Evolutionary conservation across 805 yeast species (phyloP), one percentile per base, ranked within the genome.

Genomic region (Kodamaea leandrae): DNA sequence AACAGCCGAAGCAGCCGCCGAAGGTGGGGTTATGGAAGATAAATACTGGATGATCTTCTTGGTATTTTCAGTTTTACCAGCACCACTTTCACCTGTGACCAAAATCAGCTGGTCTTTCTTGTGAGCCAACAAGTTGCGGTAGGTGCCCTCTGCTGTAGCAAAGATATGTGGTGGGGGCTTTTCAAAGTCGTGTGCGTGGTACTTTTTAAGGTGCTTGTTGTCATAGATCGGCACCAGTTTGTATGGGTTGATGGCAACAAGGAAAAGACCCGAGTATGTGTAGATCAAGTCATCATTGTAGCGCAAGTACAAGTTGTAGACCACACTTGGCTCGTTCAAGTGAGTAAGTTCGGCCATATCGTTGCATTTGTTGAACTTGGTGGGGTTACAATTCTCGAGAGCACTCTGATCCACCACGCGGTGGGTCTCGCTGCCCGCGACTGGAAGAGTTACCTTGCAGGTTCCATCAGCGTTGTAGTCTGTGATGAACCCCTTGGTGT

Each of bases 11-110:
- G 27, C 19, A 12, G 34, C 9, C 2, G 37, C 36, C 2, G 49
- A 25, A 9, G 74, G 53, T 1, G 50, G 24, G 7, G 95, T 79
- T 19, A 87, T 82, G 6, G 87, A 80, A 1, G 96, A 87, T 42
- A 93, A 72, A 60, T 89, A 93, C 60, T 90, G 97, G 45, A 93
- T 83, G 41, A 93, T 89, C 57, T 86, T 89, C 61, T 93, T 93
- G 4, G 99, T 93, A 52, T 88, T 93, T 64, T 93, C 99, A 0
- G 99, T 93, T 59, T 93, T 93, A 39, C 99, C 99, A 0, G 99
- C 99, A 50, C 99, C 99, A 17, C 95, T 84, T 59, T 93, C 99
- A 49, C 99, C 99, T 0, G 99, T 93, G n/a, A 93, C 97, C 37
- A 93, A 70, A 41, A 93, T 88, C 9, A 95, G 82, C 66, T 93